These are phyloP conservation scores for Chrysanthemum seticuspe DNA, from an alignment of 129 eudicot genomes.

Conservation along the genomic window DNA sequence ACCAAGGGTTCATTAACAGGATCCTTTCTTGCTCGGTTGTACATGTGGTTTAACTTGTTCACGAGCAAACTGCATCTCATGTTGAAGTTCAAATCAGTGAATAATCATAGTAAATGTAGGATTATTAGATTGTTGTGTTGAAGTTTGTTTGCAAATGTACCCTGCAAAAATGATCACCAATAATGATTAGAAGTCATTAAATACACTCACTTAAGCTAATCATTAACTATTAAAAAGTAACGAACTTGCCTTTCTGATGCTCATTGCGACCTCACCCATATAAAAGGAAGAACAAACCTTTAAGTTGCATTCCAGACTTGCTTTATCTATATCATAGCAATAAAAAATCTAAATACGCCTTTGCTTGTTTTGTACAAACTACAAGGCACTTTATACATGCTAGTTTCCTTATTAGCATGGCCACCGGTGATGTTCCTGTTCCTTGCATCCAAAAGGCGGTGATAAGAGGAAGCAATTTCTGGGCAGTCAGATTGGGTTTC, in stretches of 20 bases:
- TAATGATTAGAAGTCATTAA: background rate
- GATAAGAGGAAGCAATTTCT: conserved; percentile 50
- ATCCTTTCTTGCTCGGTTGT: no score
- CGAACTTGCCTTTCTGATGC: conserved; percentile 70
- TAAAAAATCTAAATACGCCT: conserved; percentile 27
- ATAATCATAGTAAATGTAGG: no score
- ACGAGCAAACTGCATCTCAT: no score
- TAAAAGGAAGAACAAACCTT: no score
- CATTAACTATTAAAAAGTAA: background rate
- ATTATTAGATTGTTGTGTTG: no score
- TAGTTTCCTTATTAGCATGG: conserved; percentile 69
- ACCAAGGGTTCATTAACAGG: no score
- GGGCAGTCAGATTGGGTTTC: conserved; percentile 54
- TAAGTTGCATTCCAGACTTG: conserved; percentile 91
- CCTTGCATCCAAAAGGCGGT: conserved; percentile 48
- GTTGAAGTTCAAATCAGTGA: no score
- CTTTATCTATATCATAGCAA: conserved; percentile 54
- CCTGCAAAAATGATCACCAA: conserved; percentile 44
- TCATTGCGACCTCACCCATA: conserved; percentile 92
- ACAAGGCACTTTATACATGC: conserved; percentile 54
- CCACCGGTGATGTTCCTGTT: conserved; percentile 26
- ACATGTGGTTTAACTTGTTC: no score
- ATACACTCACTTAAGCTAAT: background rate
- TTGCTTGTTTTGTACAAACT: conserved; percentile 64
- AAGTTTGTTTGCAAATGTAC: conserved; percentile 80